Percentiles rank a stretch among this genome's conserved stretches.
phyloP scores from a whole-genome alignment of 305 asterid genomes.

The Andrographis paniculata region DNA sequence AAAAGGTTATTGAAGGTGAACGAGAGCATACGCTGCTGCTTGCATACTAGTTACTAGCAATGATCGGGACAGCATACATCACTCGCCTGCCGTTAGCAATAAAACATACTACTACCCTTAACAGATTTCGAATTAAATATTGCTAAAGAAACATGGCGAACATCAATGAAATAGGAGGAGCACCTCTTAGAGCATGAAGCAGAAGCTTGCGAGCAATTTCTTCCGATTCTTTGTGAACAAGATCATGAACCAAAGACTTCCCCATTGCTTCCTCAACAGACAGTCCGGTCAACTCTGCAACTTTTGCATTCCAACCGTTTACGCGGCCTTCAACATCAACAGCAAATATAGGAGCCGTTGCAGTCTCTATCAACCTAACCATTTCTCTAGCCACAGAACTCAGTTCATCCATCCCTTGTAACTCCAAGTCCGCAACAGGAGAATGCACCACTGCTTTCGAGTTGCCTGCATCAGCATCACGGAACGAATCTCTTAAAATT shows the following conservation, averaged over 20 bases:
- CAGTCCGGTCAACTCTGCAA: slow-evolving; percentile 69
- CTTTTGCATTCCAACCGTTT: slow-evolving; percentile 88
- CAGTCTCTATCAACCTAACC: slow-evolving; percentile 88
- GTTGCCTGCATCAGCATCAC: slow-evolving; percentile 48
- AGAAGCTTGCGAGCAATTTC: slow-evolving; percentile 58
- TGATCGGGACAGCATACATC: too few species aligned
- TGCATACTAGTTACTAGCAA: too few species aligned
- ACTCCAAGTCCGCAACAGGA: slow-evolving; percentile 36
- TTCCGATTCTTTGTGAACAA: slow-evolving; percentile 63
- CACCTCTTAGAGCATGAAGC: slow-evolving; percentile 67
- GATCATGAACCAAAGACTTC: slow-evolving; percentile 67
- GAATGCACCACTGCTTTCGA: slow-evolving; percentile 55
- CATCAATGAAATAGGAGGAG: slow-evolving; percentile 13
- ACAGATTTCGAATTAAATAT: slow-evolving; percentile 1
- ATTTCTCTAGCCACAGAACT: slow-evolving; percentile 90
- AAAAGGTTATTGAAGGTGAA: slow-evolving; percentile 10
- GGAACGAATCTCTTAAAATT: slow-evolving; percentile 76
- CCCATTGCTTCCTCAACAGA: slow-evolving; percentile 77
- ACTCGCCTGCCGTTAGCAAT: slow-evolving; percentile 5
- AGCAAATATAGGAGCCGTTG: slow-evolving; percentile 89
- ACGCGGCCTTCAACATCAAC: slow-evolving; percentile 66
- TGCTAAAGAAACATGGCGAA: slow-evolving; percentile 3
- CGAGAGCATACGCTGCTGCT: not conserved
- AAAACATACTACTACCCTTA: slow-evolving; percentile 1
- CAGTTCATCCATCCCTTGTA: slow-evolving; percentile 67